Percentiles rank a stretch among this genome's conserved stretches.
Evolutionary conservation across 169 alveolate genomes (phyloP).

Genomic region (Cryptosporidium xiaoi): DNA sequence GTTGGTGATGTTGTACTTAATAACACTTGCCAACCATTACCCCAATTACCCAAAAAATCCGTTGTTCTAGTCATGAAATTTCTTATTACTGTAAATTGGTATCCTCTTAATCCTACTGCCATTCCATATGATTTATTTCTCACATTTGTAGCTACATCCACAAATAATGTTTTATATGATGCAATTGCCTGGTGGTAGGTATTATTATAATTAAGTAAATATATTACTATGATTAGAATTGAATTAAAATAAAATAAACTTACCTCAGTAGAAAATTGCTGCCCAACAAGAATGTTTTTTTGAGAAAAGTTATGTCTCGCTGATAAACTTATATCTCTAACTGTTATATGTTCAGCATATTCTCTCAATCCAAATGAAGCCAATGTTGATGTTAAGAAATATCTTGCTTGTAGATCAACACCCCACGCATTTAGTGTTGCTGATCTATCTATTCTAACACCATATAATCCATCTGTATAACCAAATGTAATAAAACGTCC

Average conservation of each 20-base stretch:
- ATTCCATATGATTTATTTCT: slow-evolving; percentile 48
- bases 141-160: slow-evolving; percentile 67
- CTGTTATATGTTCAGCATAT: slow-evolving; percentile 70
- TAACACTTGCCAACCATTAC: slow-evolving; percentile 67
- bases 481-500: slow-evolving; percentile 69
- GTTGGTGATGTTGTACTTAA: slow-evolving; percentile 59
- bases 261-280: slow-evolving; percentile 71
- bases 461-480: slow-evolving; percentile 67
- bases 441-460: slow-evolving; percentile 61
- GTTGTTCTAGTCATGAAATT: slow-evolving; percentile 55
- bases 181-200: slow-evolving; percentile 42
- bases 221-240: background rate
- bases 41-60: slow-evolving; percentile 69
- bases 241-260: too few relatives aligned
- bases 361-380: slow-evolving; percentile 67
- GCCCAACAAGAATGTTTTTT: slow-evolving; percentile 24
- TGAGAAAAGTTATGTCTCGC: slow-evolving; percentile 64
- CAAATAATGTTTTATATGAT: slow-evolving; percentile 56
- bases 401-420: slow-evolving; percentile 67
- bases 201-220: background rate
- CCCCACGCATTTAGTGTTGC: slow-evolving; percentile 71
- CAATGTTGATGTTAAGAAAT: slow-evolving; percentile 59
- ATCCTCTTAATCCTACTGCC: slow-evolving; percentile 71
- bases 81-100: slow-evolving; percentile 67
- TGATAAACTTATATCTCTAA: slow-evolving; percentile 53